Base-by-base conservation (phyloP, 2,329 filamentous ascomycete species). In the Arthrobotrys sphaeroides region DNA sequence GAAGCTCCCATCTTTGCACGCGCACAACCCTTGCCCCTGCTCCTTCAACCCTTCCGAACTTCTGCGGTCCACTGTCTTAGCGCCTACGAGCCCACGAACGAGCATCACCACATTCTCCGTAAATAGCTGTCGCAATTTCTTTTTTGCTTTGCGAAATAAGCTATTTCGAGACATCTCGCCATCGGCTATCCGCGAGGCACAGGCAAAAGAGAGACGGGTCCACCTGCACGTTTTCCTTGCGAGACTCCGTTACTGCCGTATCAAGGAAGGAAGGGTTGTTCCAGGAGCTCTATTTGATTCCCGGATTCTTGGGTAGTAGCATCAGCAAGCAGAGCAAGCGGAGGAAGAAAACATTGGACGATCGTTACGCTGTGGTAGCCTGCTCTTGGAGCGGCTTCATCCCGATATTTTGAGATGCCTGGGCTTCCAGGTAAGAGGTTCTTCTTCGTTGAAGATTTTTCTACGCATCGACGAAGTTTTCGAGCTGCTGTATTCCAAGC, bases 371-470 rank as follows among this genome's bases (percentile, higher is more conserved):
- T 51, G 51, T 53, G 57, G 38, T 69, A 69, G 64, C 57, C 64
- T 59, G 57, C 70, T 64, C 55, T 64, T 64, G 38, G 72, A 68
- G 72, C 64, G 47, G 57, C 57, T 69, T 65, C 57, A 65, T 65
- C 24, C 42, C 26, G 49, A 75, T 47, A 42, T 59, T 69, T 67
- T 80, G 79, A 78, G 75, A 84, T 84, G 83, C 83, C 83, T 78
- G 83, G 83, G 55, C 80, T 84, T 81, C 83, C 83, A 53, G 81
- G 83, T 84, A 81, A 70, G 82, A 81, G 47, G n/a, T 33, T 28
- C 49, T 45, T n/a, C 51, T 55, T 20, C 40, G 18, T 55, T 2
- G 24, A 9, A n/a, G 20, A 6, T 62, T n/a, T 38, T 57, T 22
- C 26, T 6, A 24, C 5, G 6, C 33, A 28, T 16, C 28, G 33